Percentiles rank a stretch among this genome's conserved stretches.
Conservation (phyloP, 1,284 basidiomycete genomes). For the Tetrapyrgos nigripes region DNA sequence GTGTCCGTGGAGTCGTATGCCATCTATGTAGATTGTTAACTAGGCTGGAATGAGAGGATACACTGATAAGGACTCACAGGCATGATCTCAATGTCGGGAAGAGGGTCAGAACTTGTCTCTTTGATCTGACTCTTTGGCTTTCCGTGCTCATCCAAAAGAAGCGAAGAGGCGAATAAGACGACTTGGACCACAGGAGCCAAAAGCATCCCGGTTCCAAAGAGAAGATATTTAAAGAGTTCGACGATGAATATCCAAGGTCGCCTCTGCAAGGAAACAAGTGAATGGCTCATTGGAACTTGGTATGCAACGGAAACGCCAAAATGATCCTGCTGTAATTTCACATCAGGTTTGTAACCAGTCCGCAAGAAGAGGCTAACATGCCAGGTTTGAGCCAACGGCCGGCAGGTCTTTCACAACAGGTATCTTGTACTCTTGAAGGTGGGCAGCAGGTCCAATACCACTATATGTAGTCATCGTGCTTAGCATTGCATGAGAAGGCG, state of each 20-base stretch:
- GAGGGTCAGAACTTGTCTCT: background rate
- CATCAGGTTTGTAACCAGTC: too few species aligned
- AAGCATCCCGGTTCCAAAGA: conserved; percentile 17
- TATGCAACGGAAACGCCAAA: conserved; percentile 13
- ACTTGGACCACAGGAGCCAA: conserved; percentile 11
- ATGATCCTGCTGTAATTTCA: conserved; percentile 10
- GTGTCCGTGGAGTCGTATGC: background rate
- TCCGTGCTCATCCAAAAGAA: conserved; percentile 6
- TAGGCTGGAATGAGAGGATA: background rate
- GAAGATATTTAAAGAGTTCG: conserved; percentile 13
- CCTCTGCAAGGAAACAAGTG: conserved; percentile 2
- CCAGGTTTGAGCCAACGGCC: conserved; percentile 18
- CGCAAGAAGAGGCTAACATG: background rate
- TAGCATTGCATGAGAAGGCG: background rate
- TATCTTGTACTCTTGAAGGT: conserved; percentile 17
- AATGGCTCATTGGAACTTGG: conserved; percentile 8
- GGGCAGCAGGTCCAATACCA: conserved; percentile 19
- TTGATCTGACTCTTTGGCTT: background rate
- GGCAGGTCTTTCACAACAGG: conserved; percentile 16
- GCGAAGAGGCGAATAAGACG: conserved; percentile 11
- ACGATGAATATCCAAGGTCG: conserved; percentile 10
- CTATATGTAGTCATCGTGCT: background rate
- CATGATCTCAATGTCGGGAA: conserved; percentile 22
- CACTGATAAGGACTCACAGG: background rate
- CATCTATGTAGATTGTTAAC: background rate